phyloP scores from a whole-genome alignment of 2,329 filamentous ascomycete species.

The Rutstroemia sp. region DNA sequence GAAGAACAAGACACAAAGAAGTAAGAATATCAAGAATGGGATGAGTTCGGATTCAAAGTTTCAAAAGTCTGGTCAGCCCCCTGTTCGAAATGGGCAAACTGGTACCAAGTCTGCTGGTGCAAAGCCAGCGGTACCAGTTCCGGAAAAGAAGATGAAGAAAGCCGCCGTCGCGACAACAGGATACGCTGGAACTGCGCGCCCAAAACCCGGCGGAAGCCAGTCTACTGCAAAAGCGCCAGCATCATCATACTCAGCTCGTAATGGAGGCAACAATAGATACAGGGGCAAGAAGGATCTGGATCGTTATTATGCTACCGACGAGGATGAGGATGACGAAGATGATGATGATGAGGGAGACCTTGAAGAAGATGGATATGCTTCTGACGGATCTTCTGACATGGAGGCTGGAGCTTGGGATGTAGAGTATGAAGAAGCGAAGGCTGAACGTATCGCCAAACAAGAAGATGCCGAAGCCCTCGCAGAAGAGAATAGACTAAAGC shows the following conservation, averaged over 20 bases:
- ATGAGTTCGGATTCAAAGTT: conserved; percentile 25
- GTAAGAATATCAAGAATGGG: conserved; percentile 22
- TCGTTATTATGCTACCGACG: conserved; percentile 31
- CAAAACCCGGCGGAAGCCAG: conserved; percentile 39
- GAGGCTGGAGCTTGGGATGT: conserved; percentile 69
- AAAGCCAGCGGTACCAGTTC: conserved; percentile 24
- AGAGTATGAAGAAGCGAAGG: conserved; percentile 60
- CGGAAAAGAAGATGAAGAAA: conserved; percentile 54
- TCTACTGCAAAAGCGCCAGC: conserved; percentile 21
- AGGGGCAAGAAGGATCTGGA: conserved; percentile 32
- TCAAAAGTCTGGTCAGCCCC: conserved; percentile 13
- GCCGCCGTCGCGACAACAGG: conserved; percentile 55
- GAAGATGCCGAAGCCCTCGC: conserved; percentile 61
- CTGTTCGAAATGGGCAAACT: conserved; percentile 14
- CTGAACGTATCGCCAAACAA: conserved; percentile 53
- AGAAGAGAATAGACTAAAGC: conserved; percentile 53
- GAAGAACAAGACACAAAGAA: conserved; percentile 22
- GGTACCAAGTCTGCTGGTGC: conserved; percentile 9
- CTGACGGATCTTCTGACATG: conserved; percentile 68
- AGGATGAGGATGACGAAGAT: conserved; percentile 24
- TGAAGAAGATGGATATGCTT: conserved; percentile 58
- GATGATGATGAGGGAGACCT: conserved; percentile 41
- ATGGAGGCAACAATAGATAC: conserved; percentile 16
- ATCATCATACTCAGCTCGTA: conserved; percentile 17
- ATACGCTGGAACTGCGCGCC: conserved; percentile 57